Conservation (phyloP, 179 eudicot genomes). For the Beta lomatogona region DNA sequence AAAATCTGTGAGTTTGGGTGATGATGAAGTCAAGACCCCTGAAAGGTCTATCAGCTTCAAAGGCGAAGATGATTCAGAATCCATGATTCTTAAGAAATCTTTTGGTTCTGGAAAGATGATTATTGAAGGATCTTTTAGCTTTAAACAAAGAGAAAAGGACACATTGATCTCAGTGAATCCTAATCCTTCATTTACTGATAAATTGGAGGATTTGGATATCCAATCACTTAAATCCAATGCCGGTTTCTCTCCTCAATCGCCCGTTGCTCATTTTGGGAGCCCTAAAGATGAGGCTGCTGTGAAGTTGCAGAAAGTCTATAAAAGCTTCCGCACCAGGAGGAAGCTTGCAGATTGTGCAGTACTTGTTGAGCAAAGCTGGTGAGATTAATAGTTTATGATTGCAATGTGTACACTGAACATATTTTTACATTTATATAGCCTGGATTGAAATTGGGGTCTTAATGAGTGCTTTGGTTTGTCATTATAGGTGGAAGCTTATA, state of each 20-base stretch:
- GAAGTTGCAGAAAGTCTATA: constrained; percentile 92
- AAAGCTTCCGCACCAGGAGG: constrained; percentile 88
- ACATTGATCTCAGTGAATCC: constrained; percentile 41
- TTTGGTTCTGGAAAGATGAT: constrained; percentile 40
- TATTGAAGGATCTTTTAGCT: constrained; percentile 60
- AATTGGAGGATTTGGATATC: not conserved
- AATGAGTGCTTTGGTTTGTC: not conserved
- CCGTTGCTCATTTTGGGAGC: constrained; percentile 37
- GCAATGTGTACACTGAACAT: not conserved
- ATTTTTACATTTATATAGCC: too few species aligned
- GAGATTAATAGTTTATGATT: not conserved
- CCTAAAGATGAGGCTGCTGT: constrained; percentile 84
- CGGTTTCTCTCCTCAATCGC: constrained; percentile 17
- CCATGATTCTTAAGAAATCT: constrained; percentile 39
- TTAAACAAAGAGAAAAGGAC: constrained; percentile 44
- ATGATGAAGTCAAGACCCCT: constrained; percentile 48
- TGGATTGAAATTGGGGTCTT: not conserved
- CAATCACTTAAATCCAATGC: constrained; percentile 22
- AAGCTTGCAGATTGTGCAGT: constrained; percentile 98
- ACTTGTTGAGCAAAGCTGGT: constrained; percentile 95
- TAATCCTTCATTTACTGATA: not conserved
- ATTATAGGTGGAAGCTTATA: constrained; percentile 78
- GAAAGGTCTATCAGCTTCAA: constrained; percentile 52
- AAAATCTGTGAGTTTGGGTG: constrained; percentile 45
- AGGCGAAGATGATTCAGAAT: constrained; percentile 37